phyloP scores from a whole-genome alignment of 371 early-diverging fungal species.

The Mucor racemosus region DNA sequence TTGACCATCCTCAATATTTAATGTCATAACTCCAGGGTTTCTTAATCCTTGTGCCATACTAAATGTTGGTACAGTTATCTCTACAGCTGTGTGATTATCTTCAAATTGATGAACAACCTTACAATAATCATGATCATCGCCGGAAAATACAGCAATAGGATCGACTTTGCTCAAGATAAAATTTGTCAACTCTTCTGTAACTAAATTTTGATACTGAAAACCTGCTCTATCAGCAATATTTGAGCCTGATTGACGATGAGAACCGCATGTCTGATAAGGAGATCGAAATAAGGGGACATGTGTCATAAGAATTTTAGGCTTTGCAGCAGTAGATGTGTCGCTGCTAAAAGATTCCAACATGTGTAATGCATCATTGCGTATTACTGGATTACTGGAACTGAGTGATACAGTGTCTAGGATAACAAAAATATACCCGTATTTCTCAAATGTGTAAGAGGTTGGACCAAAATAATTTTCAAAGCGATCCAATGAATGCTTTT shows the following conservation, averaged over 20 bases:
- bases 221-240: constrained; percentile 62
- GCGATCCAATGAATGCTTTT: constrained; percentile 51
- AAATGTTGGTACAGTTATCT: constrained; percentile 58
- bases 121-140: constrained; percentile 95
- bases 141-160: constrained; percentile 81
- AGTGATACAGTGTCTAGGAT: constrained; percentile 82
- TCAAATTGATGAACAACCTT: constrained; percentile 33
- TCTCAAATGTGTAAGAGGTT: constrained; percentile 64
- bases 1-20: constrained; percentile 20
- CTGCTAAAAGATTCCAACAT: constrained; percentile 30
- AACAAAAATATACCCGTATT: constrained; percentile 67
- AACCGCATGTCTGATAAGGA: constrained; percentile 70
- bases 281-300: constrained; percentile 85
- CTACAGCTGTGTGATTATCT: constrained; percentile 15
- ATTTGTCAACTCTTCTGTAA: constrained; percentile 56
- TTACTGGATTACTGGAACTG: constrained; percentile 43
- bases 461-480: constrained; percentile 70
- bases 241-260: constrained; percentile 51
- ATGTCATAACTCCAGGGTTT: constrained; percentile 51
- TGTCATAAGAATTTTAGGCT: constrained; percentile 69
- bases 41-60: constrained; percentile 63
- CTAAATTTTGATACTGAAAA: constrained; percentile 88
- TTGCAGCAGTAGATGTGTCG: neutral
- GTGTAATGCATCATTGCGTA: constrained; percentile 50
- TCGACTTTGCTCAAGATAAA: constrained; percentile 64